Conservation (phyloP, 805 yeast genomes). For the Starmera amethionina region DNA sequence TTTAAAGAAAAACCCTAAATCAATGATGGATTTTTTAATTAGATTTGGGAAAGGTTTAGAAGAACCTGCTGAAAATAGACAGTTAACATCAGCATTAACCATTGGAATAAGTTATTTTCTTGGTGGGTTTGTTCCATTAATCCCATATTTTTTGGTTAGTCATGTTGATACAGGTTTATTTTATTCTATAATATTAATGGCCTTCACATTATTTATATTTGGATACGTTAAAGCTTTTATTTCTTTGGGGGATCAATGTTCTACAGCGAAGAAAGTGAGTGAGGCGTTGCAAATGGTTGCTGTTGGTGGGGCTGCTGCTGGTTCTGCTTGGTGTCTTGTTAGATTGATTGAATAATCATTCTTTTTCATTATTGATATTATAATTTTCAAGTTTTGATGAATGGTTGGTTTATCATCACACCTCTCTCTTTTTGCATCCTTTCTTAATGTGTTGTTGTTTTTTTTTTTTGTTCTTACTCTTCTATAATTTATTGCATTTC, state of each 20-base stretch:
- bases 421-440: too few relatives aligned
- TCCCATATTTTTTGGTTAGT: slow-evolving; percentile 80
- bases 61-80: slow-evolving; percentile 91
- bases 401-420: too few relatives aligned
- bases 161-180: slow-evolving; percentile 73
- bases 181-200: slow-evolving; percentile 71
- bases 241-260: slow-evolving; percentile 72
- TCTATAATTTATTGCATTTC: too few relatives aligned
- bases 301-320: slow-evolving; percentile 97
- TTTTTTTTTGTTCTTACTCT: too few relatives aligned
- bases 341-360: slow-evolving; percentile 47
- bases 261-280: slow-evolving; percentile 44
- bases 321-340: slow-evolving; percentile 92
- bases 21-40: slow-evolving; percentile 78
- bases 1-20: slow-evolving; percentile 65
- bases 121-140: slow-evolving; percentile 86
- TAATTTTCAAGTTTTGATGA: too few relatives aligned
- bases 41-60: slow-evolving; percentile 88
- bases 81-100: slow-evolving; percentile 77
- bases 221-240: slow-evolving; percentile 81
- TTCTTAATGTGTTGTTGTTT: too few relatives aligned
- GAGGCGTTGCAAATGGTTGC: slow-evolving; percentile 89
- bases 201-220: slow-evolving; percentile 73
- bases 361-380: not conserved
- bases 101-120: slow-evolving; percentile 83